Base-by-base conservation (phyloP, 495 filamentous ascomycete species). In the Penicillium paxilli region DNA sequence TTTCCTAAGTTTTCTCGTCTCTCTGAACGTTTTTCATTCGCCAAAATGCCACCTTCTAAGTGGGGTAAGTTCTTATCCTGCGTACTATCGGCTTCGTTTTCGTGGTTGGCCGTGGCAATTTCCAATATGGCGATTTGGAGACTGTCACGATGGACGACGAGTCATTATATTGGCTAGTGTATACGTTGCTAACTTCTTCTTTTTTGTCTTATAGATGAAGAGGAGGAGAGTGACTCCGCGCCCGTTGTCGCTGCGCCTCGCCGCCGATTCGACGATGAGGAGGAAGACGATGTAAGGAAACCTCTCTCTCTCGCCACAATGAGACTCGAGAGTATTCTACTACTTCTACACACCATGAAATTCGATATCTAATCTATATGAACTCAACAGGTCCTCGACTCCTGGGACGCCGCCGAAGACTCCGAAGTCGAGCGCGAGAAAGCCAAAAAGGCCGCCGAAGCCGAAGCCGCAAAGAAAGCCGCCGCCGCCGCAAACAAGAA, bases 331-430 rank as follows among this genome's bases (percentile, higher is more conserved):
- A 9, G 30, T 32, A 12, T 14, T 32, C 30, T 32, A 4, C 0
- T 14, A 32, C 10, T 32, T 3, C 3, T 30, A 14, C 11, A 32
- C 10, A 32, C 30, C 11, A 14, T 14, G 10, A 10, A 12, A 14
- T 12, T 32, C 5, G 8, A 14, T 38, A 30, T 42, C 54, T 60
- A 42, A 64, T 20, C 30, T 49, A 54, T 47, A 49, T 55, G 54
- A 49, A 24, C 51, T 16, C 7, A 46, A 20, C 54, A 96, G 89
- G 90, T 97, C 51, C 82, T 97, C 52, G 95, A 99, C 41, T 93
- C 91, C 19, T 99, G 95, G 95, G 92, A 96, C 60, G 93, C 91
- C 35, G 94, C 89, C 52, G 94, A 97, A 64, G 95, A 99, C 76
- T 95, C 90, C 46, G 95, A 99, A 64, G 92, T 86, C 47, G 95